Evolutionary conservation across 176 grass and related monocot species (phyloP), one percentile per base, ranked within the genome.

Genomic region (Bothriochloa decipiens): DNA sequence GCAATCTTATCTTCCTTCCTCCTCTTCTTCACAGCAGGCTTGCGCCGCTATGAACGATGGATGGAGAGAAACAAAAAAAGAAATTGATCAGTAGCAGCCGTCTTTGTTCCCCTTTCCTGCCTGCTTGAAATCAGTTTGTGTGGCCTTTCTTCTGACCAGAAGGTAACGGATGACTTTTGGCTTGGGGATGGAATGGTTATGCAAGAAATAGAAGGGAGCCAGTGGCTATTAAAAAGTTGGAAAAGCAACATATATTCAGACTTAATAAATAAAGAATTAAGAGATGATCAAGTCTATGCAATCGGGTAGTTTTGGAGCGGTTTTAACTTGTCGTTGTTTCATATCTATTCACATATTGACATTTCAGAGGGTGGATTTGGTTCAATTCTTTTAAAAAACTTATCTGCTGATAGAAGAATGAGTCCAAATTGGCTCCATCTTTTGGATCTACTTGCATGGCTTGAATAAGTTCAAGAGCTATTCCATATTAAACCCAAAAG

Each of bases 151-250:
- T 77, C 79, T 72, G 65, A 88, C 65, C 80, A 83, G 52, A 82
- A 82, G 73, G 63, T 63, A 39, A 27, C 35, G 73, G 79, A 65
- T 39, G 80, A 77, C 73, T 83, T 87, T 62, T 88, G 63, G 85
- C 47, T 69, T 46, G 63, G 74, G 78, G 71, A 74, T 52, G 40
- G 79, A 91, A 80, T 79, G 65, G 80, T 85, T 80, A 50, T 43
- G 43, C 57, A 65, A 82, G 77, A 71, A 81, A 79, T 82, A 74
- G 37, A 67, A 43, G 32, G 68, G 28, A 73, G 76, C 52, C 23
- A 65, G 60, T 76, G 75, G 60, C 29, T 79, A 69, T 71, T 81
- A n/a, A 78, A 77, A 82, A 87, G n/a, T 86, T 36, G 53, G 65
- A 68, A 76, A 93, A 88, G 72, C 35, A 85, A 70, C 46, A 49